These are phyloP conservation scores for Chamaenerion angustifolium DNA, from an alignment of 345 rosid genomes.

Conservation along the genomic window DNA sequence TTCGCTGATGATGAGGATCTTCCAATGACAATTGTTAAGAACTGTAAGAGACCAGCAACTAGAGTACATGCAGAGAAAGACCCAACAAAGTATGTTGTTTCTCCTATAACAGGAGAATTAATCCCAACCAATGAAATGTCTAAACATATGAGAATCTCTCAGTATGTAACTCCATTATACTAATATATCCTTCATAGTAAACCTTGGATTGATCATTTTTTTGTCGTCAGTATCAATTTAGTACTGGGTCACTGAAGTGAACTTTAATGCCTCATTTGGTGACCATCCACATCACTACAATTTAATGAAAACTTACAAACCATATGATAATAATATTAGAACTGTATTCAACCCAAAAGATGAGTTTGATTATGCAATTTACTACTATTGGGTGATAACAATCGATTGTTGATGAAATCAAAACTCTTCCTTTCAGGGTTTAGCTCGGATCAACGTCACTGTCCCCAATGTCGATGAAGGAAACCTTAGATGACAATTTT, in stretches of 20 bases:
- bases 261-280: no score
- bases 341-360: no score
- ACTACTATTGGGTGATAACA: no score
- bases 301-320: no score
- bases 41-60: slow-evolving; percentile 93
- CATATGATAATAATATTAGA: no score
- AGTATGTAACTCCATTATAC: slow-evolving; percentile 19
- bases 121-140: slow-evolving; percentile 89
- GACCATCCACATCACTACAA: no score
- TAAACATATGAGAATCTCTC: slow-evolving; percentile 80
- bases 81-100: slow-evolving; percentile 59
- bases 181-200: not conserved
- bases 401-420: no score
- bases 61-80: slow-evolving; percentile 73
- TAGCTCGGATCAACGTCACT: slow-evolving; percentile 41
- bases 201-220: not conserved
- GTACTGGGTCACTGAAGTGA: no score
- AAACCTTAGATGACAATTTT: slow-evolving; percentile 49
- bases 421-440: slow-evolving; percentile 33
- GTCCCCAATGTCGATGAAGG: slow-evolving; percentile 74
- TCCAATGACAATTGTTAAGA: slow-evolving; percentile 82
- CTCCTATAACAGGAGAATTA: slow-evolving; percentile 81
- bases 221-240: not conserved
- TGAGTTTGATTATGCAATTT: no score
- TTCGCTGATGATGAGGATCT: slow-evolving; percentile 87